Evolutionary conservation across 805 yeast species (phyloP), one percentile per base, ranked within the genome.

Genomic region (Teunomyces tritomae): DNA sequence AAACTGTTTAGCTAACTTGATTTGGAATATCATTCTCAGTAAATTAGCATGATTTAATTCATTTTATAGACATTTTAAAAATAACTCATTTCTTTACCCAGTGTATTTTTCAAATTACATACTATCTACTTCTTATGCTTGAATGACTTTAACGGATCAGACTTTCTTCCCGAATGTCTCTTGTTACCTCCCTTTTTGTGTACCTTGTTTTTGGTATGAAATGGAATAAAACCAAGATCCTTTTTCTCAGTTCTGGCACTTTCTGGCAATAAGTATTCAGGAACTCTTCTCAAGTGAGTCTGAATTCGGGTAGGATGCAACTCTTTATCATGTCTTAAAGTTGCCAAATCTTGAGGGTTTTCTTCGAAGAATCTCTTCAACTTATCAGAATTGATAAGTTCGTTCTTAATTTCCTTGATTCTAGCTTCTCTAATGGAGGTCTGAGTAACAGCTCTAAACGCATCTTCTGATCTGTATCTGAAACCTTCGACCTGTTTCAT

Each of bases 401-500:
- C 98, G 55, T 84, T 80, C 65, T 87, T 87, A 65, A 92, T 77
- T 63, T 94, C 99, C 64, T 83, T 87, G 48, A 90, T 79, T 60
- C 98, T 80, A 0, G 98, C 98, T 61, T 94, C 97, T 67, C 97
- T 83, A 24, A 94, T 82, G 0, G 96, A 87, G 8, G 86, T 84
- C 48, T 82, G 82, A 0, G 99, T 94, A 20, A 94, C 96, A 0
- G 98, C 87, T 70, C 98, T 81, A 71, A 92, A 94, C 0, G 96
- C 97, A 70, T 94, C 99, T 59, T 94, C 97, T 73, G 89, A 84
- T 77, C 99, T 84, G 67, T 94, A 94, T 59, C 98, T 82, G 79
- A 94, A 94, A 20, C 94, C 94, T 62, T 94, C 96, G 47, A 94
- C 88, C 66, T 94, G 98, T 49, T 81, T 81, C 80, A 84, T 82